Evolutionary conservation across 192 early-diverging fungal genomes (phyloP).

Genomic region (Chytriomyces hyalinus): DNA sequence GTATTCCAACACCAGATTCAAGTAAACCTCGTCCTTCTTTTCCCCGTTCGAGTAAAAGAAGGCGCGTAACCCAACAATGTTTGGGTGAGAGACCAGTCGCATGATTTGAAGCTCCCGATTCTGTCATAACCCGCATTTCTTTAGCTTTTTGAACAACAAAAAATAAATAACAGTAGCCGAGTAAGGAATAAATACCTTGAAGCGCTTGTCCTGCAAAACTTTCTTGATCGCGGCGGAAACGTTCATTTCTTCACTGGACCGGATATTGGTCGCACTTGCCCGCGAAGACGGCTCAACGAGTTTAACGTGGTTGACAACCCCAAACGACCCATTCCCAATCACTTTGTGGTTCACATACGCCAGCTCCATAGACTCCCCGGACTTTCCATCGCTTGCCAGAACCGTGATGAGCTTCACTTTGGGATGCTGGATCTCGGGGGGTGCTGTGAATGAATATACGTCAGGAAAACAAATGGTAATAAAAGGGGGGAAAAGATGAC

Average conservation of each 20-base stretch:
- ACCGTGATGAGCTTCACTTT: constrained; percentile 57
- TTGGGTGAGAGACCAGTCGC: constrained; percentile 89
- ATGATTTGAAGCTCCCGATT: constrained; percentile 94
- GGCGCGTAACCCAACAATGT: constrained; percentile 86
- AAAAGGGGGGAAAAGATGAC: background rate
- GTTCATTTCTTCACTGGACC: constrained; percentile 38
- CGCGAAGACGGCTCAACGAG: constrained; percentile 44
- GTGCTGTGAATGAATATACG: background rate
- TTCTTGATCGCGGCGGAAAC: constrained; percentile 97
- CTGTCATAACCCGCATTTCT: constrained; percentile 46
- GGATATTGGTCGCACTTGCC: constrained; percentile 40
- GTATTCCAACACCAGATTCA: constrained; percentile 95
- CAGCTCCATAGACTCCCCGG: constrained; percentile 84
- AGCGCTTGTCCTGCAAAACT: constrained; percentile 97
- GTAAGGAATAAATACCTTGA: constrained; percentile 72
- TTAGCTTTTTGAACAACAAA: background rate
- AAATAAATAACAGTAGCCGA: background rate
- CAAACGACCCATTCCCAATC: constrained; percentile 97
- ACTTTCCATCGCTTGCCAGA: constrained; percentile 84
- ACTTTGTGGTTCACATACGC: constrained; percentile 91
- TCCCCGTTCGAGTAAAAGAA: constrained; percentile 97
- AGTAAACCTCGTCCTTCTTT: constrained; percentile 92
- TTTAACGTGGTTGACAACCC: constrained; percentile 96
- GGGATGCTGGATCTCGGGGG: constrained; percentile 15
- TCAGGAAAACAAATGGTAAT: background rate